Evolutionary conservation across 306 rosid genomes (phyloP), one percentile per base, ranked within the genome.

Genomic region (Castanospermum australe): DNA sequence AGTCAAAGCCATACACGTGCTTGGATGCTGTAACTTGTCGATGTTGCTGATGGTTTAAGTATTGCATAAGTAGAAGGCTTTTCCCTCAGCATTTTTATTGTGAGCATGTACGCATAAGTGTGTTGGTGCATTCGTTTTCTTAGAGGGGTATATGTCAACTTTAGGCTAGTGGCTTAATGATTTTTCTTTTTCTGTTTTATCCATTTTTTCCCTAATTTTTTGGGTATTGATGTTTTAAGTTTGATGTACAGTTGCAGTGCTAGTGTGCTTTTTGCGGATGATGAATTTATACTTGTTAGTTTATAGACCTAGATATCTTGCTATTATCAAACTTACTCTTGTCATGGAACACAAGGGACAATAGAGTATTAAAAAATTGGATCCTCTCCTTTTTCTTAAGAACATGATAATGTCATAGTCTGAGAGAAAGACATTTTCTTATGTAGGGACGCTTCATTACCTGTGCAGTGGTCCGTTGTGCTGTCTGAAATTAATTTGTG

Each of bases 1-100:
- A 81, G 52, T 73, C 92, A 11, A 93, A 71, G 84, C 97, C 96
- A 4, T 93, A 90, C 83, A 86, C 97, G 0, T 89, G 94, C 86
- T 80, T 45, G 57, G 97, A 93, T 81, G 79, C 67, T 15, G 35
- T 73, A 21, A 86, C 88, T 21, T 91, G 97, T 77, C 95, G 98
- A 36, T 96, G 98, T 83, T 95, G 97, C 89, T 91, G 91, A 91
- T 54, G 45, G 32, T 65, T 20, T 51, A 25, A 51, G 56, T 48
- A 44, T 71, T 75, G 83, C 80, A 64, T 15, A 66, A 69, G 79
- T 78, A 50, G 11, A 30, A 60, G 56, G 14, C 25, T 45, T 42
- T 76, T 20, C 47, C 44, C 35, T 9, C 13, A 42, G 39, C 74
- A 28, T 55, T 54, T 81, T 41, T 54, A 59, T 77, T 38, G 61